Percentiles rank a stretch among this genome's conserved stretches.
These are phyloP conservation scores for Penicillium herquei DNA, from an alignment of 495 filamentous ascomycete species.

Conservation along the genomic window DNA sequence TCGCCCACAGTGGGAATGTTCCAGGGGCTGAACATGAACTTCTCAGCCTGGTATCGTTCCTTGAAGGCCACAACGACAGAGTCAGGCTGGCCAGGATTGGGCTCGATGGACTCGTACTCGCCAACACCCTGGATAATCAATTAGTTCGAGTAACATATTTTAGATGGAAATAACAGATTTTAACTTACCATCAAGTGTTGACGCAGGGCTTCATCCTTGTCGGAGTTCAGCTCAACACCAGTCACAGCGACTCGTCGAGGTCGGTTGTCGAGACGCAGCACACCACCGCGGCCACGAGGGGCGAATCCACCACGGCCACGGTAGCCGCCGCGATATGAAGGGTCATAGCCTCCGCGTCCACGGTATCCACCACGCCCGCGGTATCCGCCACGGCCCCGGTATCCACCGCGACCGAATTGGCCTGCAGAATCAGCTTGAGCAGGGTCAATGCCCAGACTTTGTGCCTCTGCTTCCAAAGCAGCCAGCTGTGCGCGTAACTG, in stretches of 20 bases:
- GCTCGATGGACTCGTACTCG: conserved; percentile 76
- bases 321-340: conserved; percentile 47
- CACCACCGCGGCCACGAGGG: conserved; percentile 40
- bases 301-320: conserved; percentile 56
- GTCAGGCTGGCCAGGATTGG: conserved; percentile 55
- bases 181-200: conserved; percentile 80
- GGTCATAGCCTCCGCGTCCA: conserved; percentile 43
- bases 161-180: conserved; percentile 6
- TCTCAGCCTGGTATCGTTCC: conserved; percentile 86
- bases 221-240: conserved; percentile 64
- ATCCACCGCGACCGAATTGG: conserved; percentile 10
- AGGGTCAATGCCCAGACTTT: conserved; percentile 71
- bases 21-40: conserved; percentile 67
- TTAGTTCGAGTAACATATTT: conserved; percentile 14
- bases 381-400: conserved; percentile 30
- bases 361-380: conserved; percentile 48
- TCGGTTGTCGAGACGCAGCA: conserved; percentile 83
- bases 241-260: conserved; percentile 73
- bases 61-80: conserved; percentile 75
- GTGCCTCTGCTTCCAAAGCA: conserved; percentile 80
- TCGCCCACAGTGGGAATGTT: conserved; percentile 74
- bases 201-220: conserved; percentile 79
- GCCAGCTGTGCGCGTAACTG: conserved; percentile 78
- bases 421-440: conserved; percentile 32
- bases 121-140: conserved; percentile 62